Evolutionary conservation across 2,329 filamentous ascomycete genomes (phyloP).

Genomic region (Pseudogymnoascus sp.): DNA sequence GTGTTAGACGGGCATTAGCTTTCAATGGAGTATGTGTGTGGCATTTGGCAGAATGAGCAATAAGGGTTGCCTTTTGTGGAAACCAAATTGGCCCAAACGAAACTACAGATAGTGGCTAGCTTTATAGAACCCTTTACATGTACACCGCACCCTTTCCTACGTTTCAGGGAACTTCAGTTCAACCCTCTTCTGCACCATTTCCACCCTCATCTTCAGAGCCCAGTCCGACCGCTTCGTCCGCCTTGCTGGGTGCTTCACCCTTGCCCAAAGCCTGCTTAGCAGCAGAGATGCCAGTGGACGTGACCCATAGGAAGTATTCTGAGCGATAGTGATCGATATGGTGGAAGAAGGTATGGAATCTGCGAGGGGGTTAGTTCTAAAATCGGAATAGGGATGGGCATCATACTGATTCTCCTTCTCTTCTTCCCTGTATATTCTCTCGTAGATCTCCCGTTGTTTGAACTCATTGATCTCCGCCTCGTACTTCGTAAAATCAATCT

Average conservation of each 20-base stretch:
- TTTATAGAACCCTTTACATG: not conserved
- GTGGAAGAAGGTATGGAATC: conserved; percentile 71
- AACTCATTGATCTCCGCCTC: conserved; percentile 76
- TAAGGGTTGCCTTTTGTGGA: not conserved
- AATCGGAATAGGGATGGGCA: conserved; percentile 3
- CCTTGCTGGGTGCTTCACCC: conserved; percentile 26
- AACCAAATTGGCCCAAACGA: not conserved
- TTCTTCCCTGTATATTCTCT: conserved; percentile 83
- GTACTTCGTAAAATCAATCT: conserved; percentile 71
- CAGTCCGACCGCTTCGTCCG: not conserved
- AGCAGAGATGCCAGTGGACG: conserved; percentile 57
- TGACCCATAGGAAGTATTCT: conserved; percentile 67
- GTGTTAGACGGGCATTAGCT: not conserved
- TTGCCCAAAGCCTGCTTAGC: conserved; percentile 42
- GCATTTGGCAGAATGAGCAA: not conserved
- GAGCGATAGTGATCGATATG: conserved; percentile 68
- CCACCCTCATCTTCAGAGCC: not conserved
- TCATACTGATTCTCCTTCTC: conserved; percentile 77
- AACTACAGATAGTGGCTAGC: not conserved
- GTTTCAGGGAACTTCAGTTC: not conserved
- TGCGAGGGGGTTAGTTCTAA: conserved; percentile 29
- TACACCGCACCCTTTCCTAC: not conserved
- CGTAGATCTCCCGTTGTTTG: conserved; percentile 87
- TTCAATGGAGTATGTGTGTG: not conserved
- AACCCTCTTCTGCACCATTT: not conserved